Evolutionary conservation across 2,329 filamentous ascomycete species (phyloP), one percentile per base, ranked within the genome.

Genomic region (Colletotrichum liaoningense): DNA sequence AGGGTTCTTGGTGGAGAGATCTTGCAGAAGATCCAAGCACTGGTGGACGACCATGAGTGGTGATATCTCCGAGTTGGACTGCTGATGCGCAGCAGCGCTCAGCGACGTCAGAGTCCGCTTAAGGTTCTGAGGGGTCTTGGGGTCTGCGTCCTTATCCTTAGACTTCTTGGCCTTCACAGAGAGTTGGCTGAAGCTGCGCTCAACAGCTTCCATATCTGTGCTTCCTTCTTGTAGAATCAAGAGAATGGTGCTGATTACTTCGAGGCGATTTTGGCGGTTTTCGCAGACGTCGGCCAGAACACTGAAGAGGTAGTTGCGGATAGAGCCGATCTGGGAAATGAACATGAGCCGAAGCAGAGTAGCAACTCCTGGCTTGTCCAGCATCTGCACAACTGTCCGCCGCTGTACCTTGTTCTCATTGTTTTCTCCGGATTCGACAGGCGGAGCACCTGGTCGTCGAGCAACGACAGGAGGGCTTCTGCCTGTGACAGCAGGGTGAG

Each of bases 321-420:
- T 93, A 74, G 94, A 97, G 26, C 94, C 94, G 76, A 96, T 94
- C 76, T 98, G 94, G 60, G 94, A 93, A 78, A 98, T 95, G 81
- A 99, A 99, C 96, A 99, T 98, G 11, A 99, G 89, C n/a, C 97
- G 94, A 56, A 99, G 88, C 42, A 99, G 86, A n/a, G 97, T 98
- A 30, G 97, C 97, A 76, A 99, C 93, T 30, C 97, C 97, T 59
- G 95, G 90, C 84, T 98, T 98, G 83, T 99, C 97, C 35, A 99
- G 90, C 93, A 99, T 98, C 81, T 99, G 97, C 28, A 98, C 94
- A 71, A 97, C 93, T 26, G 94, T 92, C 74, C 94, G 93, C 70
- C 94, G 92, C 78, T 93, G 93, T 49, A 88, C 84, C 84, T 95
- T 96, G 80, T 88, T 89, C 76, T 90, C 83, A 76, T 77, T 80